Percentiles rank a stretch among this genome's conserved stretches.
These are phyloP conservation scores for Manihot esculenta DNA, from an alignment of 441 rosid species.

Conservation along the genomic window DNA sequence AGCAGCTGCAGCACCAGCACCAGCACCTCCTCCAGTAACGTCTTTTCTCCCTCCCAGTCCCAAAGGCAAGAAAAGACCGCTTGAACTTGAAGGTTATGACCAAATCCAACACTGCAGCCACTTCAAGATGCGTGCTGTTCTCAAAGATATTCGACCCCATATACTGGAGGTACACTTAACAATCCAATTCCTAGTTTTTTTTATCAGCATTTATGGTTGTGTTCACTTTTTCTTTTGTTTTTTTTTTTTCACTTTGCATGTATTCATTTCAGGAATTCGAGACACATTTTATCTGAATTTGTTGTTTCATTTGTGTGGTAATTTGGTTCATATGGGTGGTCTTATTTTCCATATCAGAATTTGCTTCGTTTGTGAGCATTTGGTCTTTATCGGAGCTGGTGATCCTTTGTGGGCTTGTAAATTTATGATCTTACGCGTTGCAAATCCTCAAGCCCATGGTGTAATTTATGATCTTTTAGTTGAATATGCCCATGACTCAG, in stretches of 20 bases:
- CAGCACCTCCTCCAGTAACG: slow-evolving; percentile 22
- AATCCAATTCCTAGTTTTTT: neutral
- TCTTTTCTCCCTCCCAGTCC: slow-evolving; percentile 18
- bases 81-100: slow-evolving; percentile 45
- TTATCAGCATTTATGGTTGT: neutral
- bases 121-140: slow-evolving; percentile 69
- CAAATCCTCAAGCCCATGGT: neutral
- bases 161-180: slow-evolving; percentile 54
- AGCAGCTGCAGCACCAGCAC: slow-evolving; percentile 9
- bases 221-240: neutral
- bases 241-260: neutral
- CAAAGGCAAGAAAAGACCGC: slow-evolving; percentile 50
- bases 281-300: neutral
- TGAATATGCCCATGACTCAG: neutral
- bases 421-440: neutral
- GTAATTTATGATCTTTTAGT: slow-evolving; percentile 1
- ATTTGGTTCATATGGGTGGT: neutral
- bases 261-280: neutral
- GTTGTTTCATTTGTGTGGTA: neutral
- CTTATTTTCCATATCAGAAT: neutral
- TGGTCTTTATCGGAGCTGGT: neutral
- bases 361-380: neutral
- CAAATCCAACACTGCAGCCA: slow-evolving; percentile 45
- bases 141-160: slow-evolving; percentile 79
- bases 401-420: neutral